Conservation (phyloP, 345 rosid genomes). For the Citrus maxima region DNA sequence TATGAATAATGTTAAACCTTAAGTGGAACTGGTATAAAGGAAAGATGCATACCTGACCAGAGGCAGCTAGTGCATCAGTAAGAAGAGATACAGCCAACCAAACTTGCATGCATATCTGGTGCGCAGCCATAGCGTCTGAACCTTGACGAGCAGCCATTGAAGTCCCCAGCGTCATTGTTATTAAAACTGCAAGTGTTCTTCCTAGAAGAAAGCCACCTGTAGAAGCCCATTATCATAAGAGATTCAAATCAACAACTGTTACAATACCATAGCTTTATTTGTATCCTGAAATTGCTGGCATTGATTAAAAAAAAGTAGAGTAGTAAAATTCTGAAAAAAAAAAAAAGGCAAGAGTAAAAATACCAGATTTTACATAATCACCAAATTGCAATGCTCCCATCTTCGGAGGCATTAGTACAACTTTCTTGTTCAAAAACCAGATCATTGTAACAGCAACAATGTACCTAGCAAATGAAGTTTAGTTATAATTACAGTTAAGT, state of each 20-base stretch:
- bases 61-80: slow-evolving; percentile 87
- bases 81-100: slow-evolving; percentile 98
- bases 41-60: slow-evolving; percentile 66
- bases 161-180: slow-evolving; percentile 80
- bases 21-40: background rate
- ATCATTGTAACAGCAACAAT: slow-evolving; percentile 66
- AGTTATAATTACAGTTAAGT: background rate
- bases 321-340: background rate
- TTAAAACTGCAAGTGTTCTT: slow-evolving; percentile 80
- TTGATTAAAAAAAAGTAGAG: background rate
- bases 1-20: background rate
- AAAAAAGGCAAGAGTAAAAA: slow-evolving; percentile 2
- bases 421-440: slow-evolving; percentile 64
- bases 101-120: slow-evolving; percentile 97
- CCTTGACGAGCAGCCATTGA: slow-evolving; percentile 98
- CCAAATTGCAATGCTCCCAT: slow-evolving; percentile 73
- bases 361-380: slow-evolving; percentile 89
- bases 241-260: background rate
- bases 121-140: slow-evolving; percentile 87
- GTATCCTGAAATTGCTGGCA: background rate
- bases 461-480: slow-evolving; percentile 48
- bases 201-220: slow-evolving; percentile 94
- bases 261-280: background rate
- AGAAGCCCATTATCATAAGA: slow-evolving; percentile 8
- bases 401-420: slow-evolving; percentile 78